phyloP scores from a whole-genome alignment of 2,329 filamentous ascomycete species.

The Fusarium decemcellulare region DNA sequence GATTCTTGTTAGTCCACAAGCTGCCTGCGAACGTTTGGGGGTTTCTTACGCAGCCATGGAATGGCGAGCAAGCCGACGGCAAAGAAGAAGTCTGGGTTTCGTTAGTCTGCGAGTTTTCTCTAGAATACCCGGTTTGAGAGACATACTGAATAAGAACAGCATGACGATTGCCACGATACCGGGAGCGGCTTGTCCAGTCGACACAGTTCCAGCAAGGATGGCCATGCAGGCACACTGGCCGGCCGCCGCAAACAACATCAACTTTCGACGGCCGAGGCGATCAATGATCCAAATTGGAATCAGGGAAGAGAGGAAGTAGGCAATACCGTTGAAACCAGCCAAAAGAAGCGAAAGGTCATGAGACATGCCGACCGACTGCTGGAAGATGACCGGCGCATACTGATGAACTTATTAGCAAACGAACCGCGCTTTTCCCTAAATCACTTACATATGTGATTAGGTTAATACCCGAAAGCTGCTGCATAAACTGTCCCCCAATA shows the following conservation, averaged over 20 bases:
- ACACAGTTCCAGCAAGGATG: conserved; percentile 60
- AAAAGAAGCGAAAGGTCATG: conserved; percentile 63
- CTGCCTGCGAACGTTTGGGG: rapidly evolving
- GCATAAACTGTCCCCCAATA: conserved; percentile 62
- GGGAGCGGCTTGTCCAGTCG: conserved; percentile 52
- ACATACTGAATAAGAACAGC: conserved; percentile 56
- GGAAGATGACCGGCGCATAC: conserved; percentile 60
- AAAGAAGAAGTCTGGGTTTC: conserved; percentile 54
- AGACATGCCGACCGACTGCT: conserved; percentile 59
- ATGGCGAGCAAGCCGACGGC: conserved; percentile 57
- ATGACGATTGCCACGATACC: conserved; percentile 61
- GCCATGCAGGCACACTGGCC: conserved; percentile 61
- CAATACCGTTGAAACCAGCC: conserved; percentile 65
- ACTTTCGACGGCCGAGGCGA: conserved; percentile 67
- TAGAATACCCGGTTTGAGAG: background rate
- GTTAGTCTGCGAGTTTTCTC: background rate
- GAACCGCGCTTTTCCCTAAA: background rate
- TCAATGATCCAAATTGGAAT: conserved; percentile 54
- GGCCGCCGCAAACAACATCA: conserved; percentile 66
- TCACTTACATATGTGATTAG: conserved; percentile 49
- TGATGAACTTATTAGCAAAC: conserved; percentile 25
- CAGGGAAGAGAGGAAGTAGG: conserved; percentile 50
- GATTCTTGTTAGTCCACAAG: conserved; percentile 14
- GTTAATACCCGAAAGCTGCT: conserved; percentile 55
- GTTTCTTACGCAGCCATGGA: conserved; percentile 50